Percentiles rank a stretch among this genome's conserved stretches.
Evolutionary conservation across 1,284 basidiomycete species (phyloP).

Genomic region (Fistulinella cinereoalba): DNA sequence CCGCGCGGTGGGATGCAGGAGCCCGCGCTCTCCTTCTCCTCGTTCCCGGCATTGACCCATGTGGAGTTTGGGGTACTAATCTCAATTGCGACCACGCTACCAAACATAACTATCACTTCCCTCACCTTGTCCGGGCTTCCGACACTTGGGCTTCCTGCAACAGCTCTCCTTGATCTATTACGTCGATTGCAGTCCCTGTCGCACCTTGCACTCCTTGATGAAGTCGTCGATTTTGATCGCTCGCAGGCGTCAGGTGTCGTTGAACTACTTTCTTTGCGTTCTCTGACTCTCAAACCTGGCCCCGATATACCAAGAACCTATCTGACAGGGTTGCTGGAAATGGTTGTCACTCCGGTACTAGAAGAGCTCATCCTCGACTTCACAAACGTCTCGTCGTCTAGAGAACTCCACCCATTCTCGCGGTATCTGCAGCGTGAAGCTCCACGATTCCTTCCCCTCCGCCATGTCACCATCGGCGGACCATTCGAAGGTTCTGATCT

Average conservation of each 20-base stretch:
- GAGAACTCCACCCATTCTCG: constrained; percentile 30
- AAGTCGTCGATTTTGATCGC: constrained; percentile 31
- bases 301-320: constrained; percentile 31
- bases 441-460: constrained; percentile 26
- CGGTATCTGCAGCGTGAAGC: constrained; percentile 28
- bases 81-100: constrained; percentile 17
- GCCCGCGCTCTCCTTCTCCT: constrained; percentile 20
- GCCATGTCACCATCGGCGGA: constrained; percentile 18
- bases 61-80: constrained; percentile 24
- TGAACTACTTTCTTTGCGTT: constrained; percentile 23
- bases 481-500: constrained; percentile 29
- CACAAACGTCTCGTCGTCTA: constrained; percentile 23
- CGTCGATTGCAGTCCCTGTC: constrained; percentile 25
- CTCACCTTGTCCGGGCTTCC: constrained; percentile 27
- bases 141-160: constrained; percentile 19
- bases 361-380: constrained; percentile 28
- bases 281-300: constrained; percentile 24
- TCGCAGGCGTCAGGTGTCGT: constrained; percentile 5
- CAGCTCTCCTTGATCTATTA: constrained; percentile 20
- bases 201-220: constrained; percentile 25
- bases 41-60: constrained; percentile 22
- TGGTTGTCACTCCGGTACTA: constrained; percentile 21
- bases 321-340: constrained; percentile 25
- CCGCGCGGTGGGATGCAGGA: constrained; percentile 13
- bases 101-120: constrained; percentile 19